Base-by-base conservation (phyloP, 2,329 filamentous ascomycete species). In the Ceratocystiopsis minuta region DNA sequence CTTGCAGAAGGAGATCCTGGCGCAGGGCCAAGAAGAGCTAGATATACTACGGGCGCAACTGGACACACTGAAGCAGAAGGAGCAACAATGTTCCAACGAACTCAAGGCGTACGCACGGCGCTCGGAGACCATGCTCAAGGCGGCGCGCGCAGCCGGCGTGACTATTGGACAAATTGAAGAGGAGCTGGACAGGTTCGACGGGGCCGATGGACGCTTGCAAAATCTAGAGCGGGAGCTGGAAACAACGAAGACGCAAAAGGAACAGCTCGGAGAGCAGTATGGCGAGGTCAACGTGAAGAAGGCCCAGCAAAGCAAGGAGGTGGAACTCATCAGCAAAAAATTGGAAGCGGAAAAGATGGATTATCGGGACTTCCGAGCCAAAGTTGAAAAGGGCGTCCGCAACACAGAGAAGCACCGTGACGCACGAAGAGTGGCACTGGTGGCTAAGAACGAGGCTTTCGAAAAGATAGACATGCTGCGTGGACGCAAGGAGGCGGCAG, bases 171-270 rank as follows among this genome's bases (percentile, higher is more conserved):
- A 57, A 45, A 51, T 69, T 38, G 52, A 71, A 31, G 70, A 74
- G 42, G 72, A 75, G 37, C 65, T 92, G 34, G 76, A 84, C 47
- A 67, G 62, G 20, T 72, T 73, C 38, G 70, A 81, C 45, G 78
- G 79, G 3, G 72, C 75, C 42, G 83, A 85, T 53, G 77, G 72
- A 39, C 67, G 68, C 41, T 61, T 88, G 1, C 68, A 75, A 37
- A 61, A 61, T 13, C 61, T 85, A 2, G 69, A 69, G 42, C 57
- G 63, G 15, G 63, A 73, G 38, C 65, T 92, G 1, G 59, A 64
- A 43, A 71, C 76, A 9, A 55, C 57, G 3, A 56, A 67, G 46
- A 57, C 59, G 13, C 53, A 62, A 35, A 53, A 61, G 17, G 60
- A 66, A 1, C 63, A 68, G 38, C 62, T 70, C 20, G 68, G 75